Evolutionary conservation across 352 stramenopile species (phyloP), one percentile per base, ranked within the genome.

Genomic region (Phytophthora capsici): DNA sequence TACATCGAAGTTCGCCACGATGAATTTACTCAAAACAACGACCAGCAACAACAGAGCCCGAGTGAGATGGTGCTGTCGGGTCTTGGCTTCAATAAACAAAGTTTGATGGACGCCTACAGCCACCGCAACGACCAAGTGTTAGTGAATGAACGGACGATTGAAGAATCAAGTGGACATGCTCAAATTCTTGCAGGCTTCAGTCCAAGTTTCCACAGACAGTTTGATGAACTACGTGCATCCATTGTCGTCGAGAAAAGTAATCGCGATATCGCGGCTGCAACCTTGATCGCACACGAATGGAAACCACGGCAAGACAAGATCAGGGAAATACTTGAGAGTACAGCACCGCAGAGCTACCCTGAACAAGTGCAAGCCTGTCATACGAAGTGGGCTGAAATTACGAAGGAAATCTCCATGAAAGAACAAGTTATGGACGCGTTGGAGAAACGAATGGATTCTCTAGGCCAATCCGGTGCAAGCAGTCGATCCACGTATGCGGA

Each of bases 211-310:
- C 78, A 75, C 38, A 70, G 51, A 1, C 72, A 80, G 54, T 64
- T 82, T 25, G 51, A 77, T 32, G 75, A 81, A 32, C 46, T 88
- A 12, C 60, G 76, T 14, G 48, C 19, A 14, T 58, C 57, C 14
- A 79, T 90, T 30, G 48, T 66, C 44, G 28, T 47, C 4, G 71
- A 86, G 28, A 75, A 75, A 28, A 62, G 28, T 32, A 75, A 72
- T n/a, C 68, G 68, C 49, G 73, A 88, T 59, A 66, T 73, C 17
- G 73, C 69, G 25, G 56, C 85, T 7, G 78, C 82, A 2, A 63
- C 75, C 61, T 50, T 88, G 2, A 77, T 76, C 49, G 68, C 63
- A 16, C 52, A 61, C 9, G 57, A 62, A 36, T 72, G 63, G 64
- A 66, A 59, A 49, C 26, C 34, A 2, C 58, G 53, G n/a, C 8